These are phyloP conservation scores for Colletotrichum gigasporum DNA, from an alignment of 2,329 filamentous ascomycete species.

Conservation along the genomic window DNA sequence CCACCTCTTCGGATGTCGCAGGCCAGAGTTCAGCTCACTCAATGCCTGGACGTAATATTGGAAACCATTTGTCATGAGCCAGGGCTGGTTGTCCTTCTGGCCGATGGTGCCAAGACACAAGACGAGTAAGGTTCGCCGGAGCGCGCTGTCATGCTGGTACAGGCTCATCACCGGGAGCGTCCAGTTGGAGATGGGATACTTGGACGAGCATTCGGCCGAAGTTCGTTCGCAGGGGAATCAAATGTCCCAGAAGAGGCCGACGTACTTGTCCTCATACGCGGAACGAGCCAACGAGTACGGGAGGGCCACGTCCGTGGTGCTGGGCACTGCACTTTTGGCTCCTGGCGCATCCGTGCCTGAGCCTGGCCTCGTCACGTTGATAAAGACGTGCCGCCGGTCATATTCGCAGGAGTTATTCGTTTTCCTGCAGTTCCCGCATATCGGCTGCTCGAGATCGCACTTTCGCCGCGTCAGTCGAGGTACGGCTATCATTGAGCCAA, in stretches of 20 bases:
- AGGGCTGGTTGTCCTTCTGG: constrained; percentile 26
- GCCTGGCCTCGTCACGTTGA: constrained; percentile 4
- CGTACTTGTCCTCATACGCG: constrained; percentile 26
- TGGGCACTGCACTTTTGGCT: background rate
- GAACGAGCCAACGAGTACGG: constrained; percentile 24
- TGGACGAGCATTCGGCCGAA: background rate
- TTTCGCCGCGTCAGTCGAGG: background rate
- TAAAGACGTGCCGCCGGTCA: constrained; percentile 23
- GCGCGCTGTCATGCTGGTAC: constrained; percentile 27
- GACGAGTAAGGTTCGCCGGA: constrained; percentile 30
- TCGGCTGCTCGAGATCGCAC: constrained; percentile 28
- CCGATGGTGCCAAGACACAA: constrained; percentile 34
- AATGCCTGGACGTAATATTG: constrained; percentile 34
- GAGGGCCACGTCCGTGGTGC: background rate
- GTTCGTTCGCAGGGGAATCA: constrained; percentile 17
- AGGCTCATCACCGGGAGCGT: constrained; percentile 30
- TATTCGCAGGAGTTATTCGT: constrained; percentile 19
- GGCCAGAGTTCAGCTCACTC: constrained; percentile 9
- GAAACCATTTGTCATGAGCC: constrained; percentile 27
- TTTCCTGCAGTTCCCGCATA: constrained; percentile 28
- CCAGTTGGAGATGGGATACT: constrained; percentile 30
- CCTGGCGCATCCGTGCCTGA: background rate
- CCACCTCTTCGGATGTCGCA: constrained; percentile 1
- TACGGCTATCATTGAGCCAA: too few species aligned
- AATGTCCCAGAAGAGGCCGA: constrained; percentile 23